These are phyloP conservation scores for Salinomyces thailandicus DNA, from an alignment of 2,329 filamentous ascomycete genomes.

Conservation along the genomic window DNA sequence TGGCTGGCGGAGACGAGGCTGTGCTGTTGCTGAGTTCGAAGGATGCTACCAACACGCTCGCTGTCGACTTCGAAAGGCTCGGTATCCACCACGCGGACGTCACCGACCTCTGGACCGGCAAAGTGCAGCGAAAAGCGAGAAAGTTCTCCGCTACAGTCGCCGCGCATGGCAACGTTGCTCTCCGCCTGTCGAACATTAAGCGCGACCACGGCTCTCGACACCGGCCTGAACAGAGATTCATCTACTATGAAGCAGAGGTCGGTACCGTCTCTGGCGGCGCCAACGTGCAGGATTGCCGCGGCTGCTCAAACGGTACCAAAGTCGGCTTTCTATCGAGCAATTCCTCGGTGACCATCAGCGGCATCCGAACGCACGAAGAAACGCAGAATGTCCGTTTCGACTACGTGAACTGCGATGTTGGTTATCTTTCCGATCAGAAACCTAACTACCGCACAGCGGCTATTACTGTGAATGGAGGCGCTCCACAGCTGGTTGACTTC, in stretches of 20 bases:
- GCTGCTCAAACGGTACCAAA: conserved; percentile 25
- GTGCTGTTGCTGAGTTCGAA: conserved; percentile 23
- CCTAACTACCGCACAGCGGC: conserved; percentile 29
- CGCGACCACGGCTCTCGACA: neutral
- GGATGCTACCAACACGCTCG: neutral
- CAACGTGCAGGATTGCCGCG: conserved; percentile 21
- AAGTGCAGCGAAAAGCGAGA: neutral
- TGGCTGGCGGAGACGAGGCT: conserved; percentile 36
- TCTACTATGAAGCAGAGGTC: conserved; percentile 23
- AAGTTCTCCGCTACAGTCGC: neutral
- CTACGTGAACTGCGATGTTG: conserved; percentile 33
- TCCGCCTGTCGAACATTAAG: neutral
- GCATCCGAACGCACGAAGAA: conserved; percentile 19
- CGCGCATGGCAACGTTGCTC: conserved; percentile 1
- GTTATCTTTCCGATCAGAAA: conserved; percentile 21
- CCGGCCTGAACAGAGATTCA: no score
- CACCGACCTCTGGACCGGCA: conserved; percentile 1
- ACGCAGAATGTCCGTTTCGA: conserved; percentile 29
- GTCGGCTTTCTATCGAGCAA: conserved; percentile 23
- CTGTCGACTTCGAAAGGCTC: neutral
- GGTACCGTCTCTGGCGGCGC: conserved; percentile 26
- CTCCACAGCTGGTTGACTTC: conserved; percentile 27
- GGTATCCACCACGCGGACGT: conserved; percentile 1
- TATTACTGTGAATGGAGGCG: conserved; percentile 29
- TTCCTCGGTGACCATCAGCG: conserved; percentile 19